Evolutionary conservation across 2,329 filamentous ascomycete genomes (phyloP).

Genomic region (Colletotrichum australisinense): DNA sequence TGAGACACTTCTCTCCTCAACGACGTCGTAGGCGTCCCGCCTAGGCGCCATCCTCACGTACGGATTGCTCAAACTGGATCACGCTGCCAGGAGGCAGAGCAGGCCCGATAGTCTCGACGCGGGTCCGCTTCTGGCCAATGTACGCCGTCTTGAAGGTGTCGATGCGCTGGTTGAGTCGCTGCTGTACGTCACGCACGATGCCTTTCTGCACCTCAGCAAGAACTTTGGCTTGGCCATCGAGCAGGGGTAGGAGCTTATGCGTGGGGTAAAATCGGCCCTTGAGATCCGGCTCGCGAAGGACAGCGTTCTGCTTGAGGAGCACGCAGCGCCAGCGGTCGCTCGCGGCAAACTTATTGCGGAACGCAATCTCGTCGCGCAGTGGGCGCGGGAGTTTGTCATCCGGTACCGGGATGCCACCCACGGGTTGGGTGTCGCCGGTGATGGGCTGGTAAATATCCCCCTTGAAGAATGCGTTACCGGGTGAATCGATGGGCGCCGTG

Average conservation of each 20-base stretch:
- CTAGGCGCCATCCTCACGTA: constrained; percentile 46
- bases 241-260: constrained; percentile 61
- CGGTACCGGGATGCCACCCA: constrained; percentile 41
- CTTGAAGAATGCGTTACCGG: constrained; percentile 52
- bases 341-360: constrained; percentile 50
- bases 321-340: constrained; percentile 50
- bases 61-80: constrained; percentile 44
- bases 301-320: constrained; percentile 57
- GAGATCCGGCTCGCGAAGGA: constrained; percentile 59
- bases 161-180: constrained; percentile 65
- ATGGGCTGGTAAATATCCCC: constrained; percentile 53
- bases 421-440: constrained; percentile 37
- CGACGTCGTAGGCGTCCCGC: background rate
- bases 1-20: background rate
- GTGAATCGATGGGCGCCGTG: constrained; percentile 46
- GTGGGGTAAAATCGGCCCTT: constrained; percentile 70
- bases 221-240: constrained; percentile 46
- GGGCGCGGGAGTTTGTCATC: constrained; percentile 53
- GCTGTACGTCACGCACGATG: constrained; percentile 56
- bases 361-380: constrained; percentile 52
- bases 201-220: constrained; percentile 51
- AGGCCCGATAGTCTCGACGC: constrained; percentile 56
- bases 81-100: constrained; percentile 50
- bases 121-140: constrained; percentile 53
- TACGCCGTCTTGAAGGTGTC: constrained; percentile 52